phyloP scores from a whole-genome alignment of 345 rosid genomes.

The Aegle marmelos region DNA sequence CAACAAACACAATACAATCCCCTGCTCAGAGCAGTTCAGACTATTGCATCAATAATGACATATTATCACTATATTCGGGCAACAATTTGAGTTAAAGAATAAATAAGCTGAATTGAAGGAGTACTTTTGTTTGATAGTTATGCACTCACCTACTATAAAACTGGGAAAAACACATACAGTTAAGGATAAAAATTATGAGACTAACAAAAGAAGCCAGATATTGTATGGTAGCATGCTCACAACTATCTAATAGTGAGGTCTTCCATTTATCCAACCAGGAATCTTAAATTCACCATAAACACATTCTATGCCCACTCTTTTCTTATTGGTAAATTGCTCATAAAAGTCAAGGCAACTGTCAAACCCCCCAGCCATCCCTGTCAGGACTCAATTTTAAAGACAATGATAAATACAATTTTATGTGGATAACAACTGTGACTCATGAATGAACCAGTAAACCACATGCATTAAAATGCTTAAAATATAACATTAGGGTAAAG shows the following conservation, averaged over 20 bases:
- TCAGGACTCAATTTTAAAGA: background rate
- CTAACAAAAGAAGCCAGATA: background rate
- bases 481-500: background rate
- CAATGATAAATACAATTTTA: background rate
- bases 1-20: conserved; percentile 47
- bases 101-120: background rate
- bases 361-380: background rate
- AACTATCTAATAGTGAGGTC: background rate
- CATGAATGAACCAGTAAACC: background rate
- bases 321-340: background rate
- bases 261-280: background rate
- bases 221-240: background rate
- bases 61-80: background rate
- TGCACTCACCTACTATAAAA: background rate
- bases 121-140: background rate
- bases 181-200: background rate
- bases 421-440: background rate
- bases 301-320: background rate
- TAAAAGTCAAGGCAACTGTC: background rate
- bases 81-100: background rate
- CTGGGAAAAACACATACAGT: background rate
- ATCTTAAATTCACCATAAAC: background rate
- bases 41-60: background rate
- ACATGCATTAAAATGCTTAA: background rate
- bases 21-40: conserved; percentile 40